Percentiles rank a stretch among this genome's conserved stretches.
Conservation (phyloP, 805 yeast genomes). For the Metschnikowia rubicola region DNA sequence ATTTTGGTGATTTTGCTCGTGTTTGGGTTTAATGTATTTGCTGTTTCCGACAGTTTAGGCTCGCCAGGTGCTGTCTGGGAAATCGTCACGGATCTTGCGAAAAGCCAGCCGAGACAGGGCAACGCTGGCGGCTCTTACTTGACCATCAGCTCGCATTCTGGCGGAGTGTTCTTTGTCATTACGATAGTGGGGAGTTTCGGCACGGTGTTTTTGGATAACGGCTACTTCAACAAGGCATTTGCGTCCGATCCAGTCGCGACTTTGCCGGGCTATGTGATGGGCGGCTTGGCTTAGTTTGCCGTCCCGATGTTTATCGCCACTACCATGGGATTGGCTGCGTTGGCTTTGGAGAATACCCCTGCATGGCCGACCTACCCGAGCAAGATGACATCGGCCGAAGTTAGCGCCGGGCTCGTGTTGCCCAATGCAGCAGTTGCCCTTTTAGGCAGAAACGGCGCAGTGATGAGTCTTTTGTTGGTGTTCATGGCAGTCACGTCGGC, state of each 20-base stretch:
- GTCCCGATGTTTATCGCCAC: slow-evolving; percentile 81
- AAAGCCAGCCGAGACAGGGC: slow-evolving; percentile 63
- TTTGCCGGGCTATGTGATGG: slow-evolving; percentile 81
- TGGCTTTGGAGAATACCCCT: slow-evolving; percentile 66
- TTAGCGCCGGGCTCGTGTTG: slow-evolving; percentile 72
- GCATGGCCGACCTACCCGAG: slow-evolving; percentile 79
- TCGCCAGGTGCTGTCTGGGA: slow-evolving; percentile 83
- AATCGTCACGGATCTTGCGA: slow-evolving; percentile 56
- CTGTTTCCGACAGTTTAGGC: slow-evolving; percentile 65
- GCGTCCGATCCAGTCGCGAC: slow-evolving; percentile 82
- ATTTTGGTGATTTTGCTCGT: slow-evolving; percentile 71
- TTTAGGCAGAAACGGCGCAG: slow-evolving; percentile 86
- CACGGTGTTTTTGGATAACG: slow-evolving; percentile 81
- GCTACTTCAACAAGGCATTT: slow-evolving; percentile 87
- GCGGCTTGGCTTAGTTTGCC: slow-evolving; percentile 90
- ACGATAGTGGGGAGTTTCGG: slow-evolving; percentile 86
- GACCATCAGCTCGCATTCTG: slow-evolving; percentile 81
- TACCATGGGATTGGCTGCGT: slow-evolving; percentile 82
- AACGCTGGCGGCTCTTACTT: slow-evolving; percentile 84
- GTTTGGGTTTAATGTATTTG: slow-evolving; percentile 76
- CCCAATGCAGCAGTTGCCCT: slow-evolving; percentile 80
- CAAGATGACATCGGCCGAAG: slow-evolving; percentile 61
- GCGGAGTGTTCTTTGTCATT: slow-evolving; percentile 87
- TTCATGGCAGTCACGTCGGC: slow-evolving; percentile 94
- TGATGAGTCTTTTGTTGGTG: slow-evolving; percentile 69